Conservation (phyloP, 2,329 filamentous ascomycete genomes). For the Dothistroma pini region DNA sequence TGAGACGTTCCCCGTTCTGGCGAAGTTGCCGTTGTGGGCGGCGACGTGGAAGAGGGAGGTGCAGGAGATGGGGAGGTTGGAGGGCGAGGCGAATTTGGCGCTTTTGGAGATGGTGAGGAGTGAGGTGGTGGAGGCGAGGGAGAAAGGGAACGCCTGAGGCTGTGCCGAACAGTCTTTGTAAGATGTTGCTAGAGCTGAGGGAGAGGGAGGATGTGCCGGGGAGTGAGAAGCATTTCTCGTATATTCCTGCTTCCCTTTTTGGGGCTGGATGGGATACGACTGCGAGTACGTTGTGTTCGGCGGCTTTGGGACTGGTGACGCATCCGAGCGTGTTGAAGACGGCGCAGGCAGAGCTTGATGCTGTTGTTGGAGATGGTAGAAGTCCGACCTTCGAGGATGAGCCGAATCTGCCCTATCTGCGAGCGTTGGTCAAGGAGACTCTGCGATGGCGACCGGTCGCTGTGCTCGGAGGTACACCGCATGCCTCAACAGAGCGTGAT, state of each 20-base stretch:
- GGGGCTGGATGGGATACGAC: constrained; percentile 53
- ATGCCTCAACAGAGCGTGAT: constrained; percentile 34
- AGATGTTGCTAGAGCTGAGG: constrained; percentile 42
- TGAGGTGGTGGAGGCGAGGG: constrained; percentile 39
- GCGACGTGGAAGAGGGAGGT: constrained; percentile 50
- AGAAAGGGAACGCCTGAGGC: constrained; percentile 29
- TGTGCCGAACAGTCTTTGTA: constrained; percentile 44
- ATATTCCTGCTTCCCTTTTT: constrained; percentile 44
- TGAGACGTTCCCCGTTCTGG: constrained; percentile 45
- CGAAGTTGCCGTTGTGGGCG: constrained; percentile 43
- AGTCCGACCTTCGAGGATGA: constrained; percentile 29
- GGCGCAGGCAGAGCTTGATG: constrained; percentile 31
- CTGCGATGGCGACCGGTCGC: constrained; percentile 33
- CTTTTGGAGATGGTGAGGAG: constrained; percentile 41
- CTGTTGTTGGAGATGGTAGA: constrained; percentile 21
- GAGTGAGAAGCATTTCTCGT: constrained; percentile 42
- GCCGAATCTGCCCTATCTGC: constrained; percentile 26
- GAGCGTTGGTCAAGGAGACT: constrained; percentile 30
- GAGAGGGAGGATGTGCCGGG: constrained; percentile 41
- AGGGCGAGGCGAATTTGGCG: constrained; percentile 42
- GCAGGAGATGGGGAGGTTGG: constrained; percentile 37
- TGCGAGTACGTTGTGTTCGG: constrained; percentile 46
- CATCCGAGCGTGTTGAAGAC: constrained; percentile 43
- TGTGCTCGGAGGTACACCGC: constrained; percentile 31
- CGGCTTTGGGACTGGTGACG: constrained; percentile 48